A percentile compares a stretch with the other conserved stretches of the same genome.
These are phyloP conservation scores for Mycena galopus DNA, from an alignment of 768 basidiomycete species.

Conservation along the genomic window DNA sequence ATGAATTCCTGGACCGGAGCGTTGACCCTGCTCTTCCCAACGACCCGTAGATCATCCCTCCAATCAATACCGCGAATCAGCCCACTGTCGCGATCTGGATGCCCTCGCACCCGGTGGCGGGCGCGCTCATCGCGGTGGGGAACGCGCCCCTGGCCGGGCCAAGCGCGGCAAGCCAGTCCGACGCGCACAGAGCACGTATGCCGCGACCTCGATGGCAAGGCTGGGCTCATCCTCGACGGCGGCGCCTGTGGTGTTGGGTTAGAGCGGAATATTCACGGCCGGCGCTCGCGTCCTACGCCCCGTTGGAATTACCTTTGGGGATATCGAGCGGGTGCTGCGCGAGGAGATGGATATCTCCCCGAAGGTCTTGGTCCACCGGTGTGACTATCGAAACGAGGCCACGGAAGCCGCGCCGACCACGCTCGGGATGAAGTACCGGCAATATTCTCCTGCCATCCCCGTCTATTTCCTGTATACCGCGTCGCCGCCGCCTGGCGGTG, in stretches of 20 bases:
- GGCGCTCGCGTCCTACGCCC: slow-evolving; percentile 88
- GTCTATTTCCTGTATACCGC: slow-evolving; percentile 78
- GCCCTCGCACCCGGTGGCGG: slow-evolving; percentile 94
- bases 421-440: slow-evolving; percentile 98
- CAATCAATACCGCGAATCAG: slow-evolving; percentile 84
- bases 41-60: slow-evolving; percentile 69
- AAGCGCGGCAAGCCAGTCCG: slow-evolving; percentile 95
- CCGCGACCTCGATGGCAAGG: slow-evolving; percentile 80
- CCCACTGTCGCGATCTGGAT: slow-evolving; percentile 91
- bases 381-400: slow-evolving; percentile 79
- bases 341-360: slow-evolving; percentile 58
- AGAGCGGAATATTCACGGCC: too few relatives aligned
- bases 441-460: slow-evolving; percentile 93
- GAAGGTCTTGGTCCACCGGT: slow-evolving; percentile 79
- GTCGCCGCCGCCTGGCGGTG: slow-evolving; percentile 54
- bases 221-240: slow-evolving; percentile 90
- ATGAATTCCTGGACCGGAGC: slow-evolving; percentile 98
- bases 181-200: slow-evolving; percentile 90
- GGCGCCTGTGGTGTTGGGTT: slow-evolving; percentile 86
- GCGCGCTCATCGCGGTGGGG: slow-evolving; percentile 85
- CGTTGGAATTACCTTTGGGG: slow-evolving; percentile 93
- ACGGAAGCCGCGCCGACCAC: slow-evolving; percentile 89
- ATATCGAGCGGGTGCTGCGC: slow-evolving; percentile 73
- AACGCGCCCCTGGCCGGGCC: slow-evolving; percentile 91
- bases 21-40: slow-evolving; percentile 89